Conservation (phyloP, 75 land plant species). For the Pseudotsuga menziesii region DNA sequence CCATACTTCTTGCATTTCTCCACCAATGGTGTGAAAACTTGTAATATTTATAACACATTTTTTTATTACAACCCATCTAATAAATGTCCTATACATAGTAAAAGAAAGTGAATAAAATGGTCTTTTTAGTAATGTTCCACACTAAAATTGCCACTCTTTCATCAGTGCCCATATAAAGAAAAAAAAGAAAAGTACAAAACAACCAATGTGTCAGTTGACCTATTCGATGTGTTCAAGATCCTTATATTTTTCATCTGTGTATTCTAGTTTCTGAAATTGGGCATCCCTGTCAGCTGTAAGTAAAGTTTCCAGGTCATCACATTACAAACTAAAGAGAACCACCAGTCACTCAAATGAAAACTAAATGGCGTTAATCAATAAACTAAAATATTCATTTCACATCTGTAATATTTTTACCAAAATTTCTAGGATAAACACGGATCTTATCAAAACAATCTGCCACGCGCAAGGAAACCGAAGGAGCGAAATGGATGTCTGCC, state of each 20-base stretch:
- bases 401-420: conserved; percentile 50
- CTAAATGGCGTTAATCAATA: conserved; percentile 2
- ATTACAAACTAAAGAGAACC: not conserved
- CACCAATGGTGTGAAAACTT: conserved; percentile 94
- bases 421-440: conserved; percentile 98
- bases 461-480: conserved; percentile 84
- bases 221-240: conserved; percentile 97
- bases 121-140: not conserved
- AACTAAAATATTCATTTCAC: not conserved
- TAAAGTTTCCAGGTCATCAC: not conserved
- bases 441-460: conserved; percentile 99
- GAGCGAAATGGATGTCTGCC: conserved; percentile 99
- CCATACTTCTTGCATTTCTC: conserved; percentile 99
- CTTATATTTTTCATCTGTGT: conserved; percentile 91
- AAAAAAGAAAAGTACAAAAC: not conserved
- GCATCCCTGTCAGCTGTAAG: conserved; percentile 98
- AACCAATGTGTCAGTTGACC: conserved; percentile 25
- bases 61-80: not conserved
- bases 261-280: conserved; percentile 90
- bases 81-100: not conserved
- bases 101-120: not conserved
- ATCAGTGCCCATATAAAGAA: not conserved
- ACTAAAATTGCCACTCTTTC: not conserved
- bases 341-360: not conserved
- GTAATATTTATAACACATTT: not conserved